Conservation (phyloP, 2,329 filamentous ascomycete species). For the Trichoderma atrobrunneum region DNA sequence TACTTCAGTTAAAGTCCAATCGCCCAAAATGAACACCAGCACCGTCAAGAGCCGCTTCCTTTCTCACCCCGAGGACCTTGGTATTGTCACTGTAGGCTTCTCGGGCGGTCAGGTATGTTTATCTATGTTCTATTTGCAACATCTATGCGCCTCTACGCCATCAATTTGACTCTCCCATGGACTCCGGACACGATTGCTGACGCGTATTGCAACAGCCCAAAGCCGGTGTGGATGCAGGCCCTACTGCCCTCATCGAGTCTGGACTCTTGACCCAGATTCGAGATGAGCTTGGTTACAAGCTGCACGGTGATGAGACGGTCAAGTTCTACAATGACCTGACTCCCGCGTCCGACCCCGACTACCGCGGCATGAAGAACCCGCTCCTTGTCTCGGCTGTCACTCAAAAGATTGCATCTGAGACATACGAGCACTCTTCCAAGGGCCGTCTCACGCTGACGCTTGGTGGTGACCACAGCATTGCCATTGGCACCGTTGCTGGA, state of each 20-base stretch:
- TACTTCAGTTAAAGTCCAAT: neutral
- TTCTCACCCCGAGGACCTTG: constrained; percentile 72
- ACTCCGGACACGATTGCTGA: neutral
- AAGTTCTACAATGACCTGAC: constrained; percentile 77
- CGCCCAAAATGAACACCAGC: constrained; percentile 47
- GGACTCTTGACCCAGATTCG: constrained; percentile 81
- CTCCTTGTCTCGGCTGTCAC: constrained; percentile 83
- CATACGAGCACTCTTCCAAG: constrained; percentile 79
- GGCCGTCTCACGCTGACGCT: constrained; percentile 90
- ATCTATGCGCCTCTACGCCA: neutral
- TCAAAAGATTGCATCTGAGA: constrained; percentile 72
- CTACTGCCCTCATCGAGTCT: constrained; percentile 81
- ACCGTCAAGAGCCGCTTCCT: constrained; percentile 71
- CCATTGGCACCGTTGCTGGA: constrained; percentile 88
- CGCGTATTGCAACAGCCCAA: constrained; percentile 61
- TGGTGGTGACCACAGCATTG: constrained; percentile 94
- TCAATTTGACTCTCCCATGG: neutral
- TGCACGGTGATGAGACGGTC: constrained; percentile 78
- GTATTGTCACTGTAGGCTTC: constrained; percentile 92
- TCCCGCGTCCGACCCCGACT: constrained; percentile 69
- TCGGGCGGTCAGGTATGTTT: constrained; percentile 83
- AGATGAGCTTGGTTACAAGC: constrained; percentile 82
- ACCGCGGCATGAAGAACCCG: constrained; percentile 94
- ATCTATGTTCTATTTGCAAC: neutral
- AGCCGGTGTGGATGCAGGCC: constrained; percentile 85